Conservation (phyloP, 305 asterid genomes). For the Rubia tinctorum region DNA sequence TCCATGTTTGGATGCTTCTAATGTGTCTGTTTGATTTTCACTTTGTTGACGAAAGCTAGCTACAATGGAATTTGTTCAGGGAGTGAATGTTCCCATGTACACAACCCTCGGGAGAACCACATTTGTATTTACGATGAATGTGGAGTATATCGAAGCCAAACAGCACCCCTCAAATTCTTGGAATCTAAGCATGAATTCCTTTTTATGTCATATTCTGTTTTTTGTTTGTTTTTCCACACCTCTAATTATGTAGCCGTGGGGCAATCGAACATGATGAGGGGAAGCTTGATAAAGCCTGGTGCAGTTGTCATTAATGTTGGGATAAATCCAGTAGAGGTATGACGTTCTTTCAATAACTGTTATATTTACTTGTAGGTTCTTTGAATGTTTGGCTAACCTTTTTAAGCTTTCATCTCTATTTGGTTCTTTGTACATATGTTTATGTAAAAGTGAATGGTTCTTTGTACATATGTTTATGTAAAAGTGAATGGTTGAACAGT, state of each 20-base stretch:
- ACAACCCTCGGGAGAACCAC: conserved; percentile 95
- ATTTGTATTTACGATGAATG: conserved; percentile 74
- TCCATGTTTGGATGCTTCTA: background rate
- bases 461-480: too few species aligned
- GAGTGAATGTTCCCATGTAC: conserved; percentile 93
- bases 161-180: conserved; percentile 54
- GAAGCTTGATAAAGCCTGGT: conserved; percentile 95
- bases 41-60: conserved; percentile 67
- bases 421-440: too few species aligned
- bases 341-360: conserved; percentile 8
- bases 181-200: conserved; percentile 45
- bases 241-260: conserved; percentile 51
- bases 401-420: too few species aligned
- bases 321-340: conserved; percentile 82
- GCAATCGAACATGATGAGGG: conserved; percentile 85
- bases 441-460: too few species aligned
- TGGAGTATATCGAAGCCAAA: conserved; percentile 60
- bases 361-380: background rate
- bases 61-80: conserved; percentile 89
- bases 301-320: conserved; percentile 89
- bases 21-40: conserved; percentile 27
- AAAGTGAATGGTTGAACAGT: too few species aligned
- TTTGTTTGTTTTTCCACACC: conserved; percentile 6
- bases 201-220: conserved; percentile 1
- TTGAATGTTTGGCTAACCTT: background rate